Percentiles rank a stretch among this genome's conserved stretches.
phyloP scores from a whole-genome alignment of 108 stramenopile species.

The Poteriospumella lacustris region DNA sequence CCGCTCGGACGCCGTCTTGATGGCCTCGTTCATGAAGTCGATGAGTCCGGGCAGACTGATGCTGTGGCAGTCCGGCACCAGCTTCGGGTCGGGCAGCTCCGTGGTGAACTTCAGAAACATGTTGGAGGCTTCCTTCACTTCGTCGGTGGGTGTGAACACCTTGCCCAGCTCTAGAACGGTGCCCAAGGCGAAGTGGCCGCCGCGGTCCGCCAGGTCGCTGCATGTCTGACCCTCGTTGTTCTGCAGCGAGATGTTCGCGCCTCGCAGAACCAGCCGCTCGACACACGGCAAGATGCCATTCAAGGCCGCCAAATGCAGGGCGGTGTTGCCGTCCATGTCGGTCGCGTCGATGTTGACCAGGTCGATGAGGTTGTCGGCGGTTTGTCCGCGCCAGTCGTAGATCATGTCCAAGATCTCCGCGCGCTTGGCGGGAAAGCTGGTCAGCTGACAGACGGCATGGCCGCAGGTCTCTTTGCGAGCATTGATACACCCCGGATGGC shows the following conservation, averaged over 20 bases:
- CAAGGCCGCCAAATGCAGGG: background rate
- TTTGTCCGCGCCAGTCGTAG: background rate
- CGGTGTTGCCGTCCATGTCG: background rate
- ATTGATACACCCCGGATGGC: background rate
- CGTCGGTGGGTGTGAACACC: background rate
- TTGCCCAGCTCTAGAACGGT: background rate
- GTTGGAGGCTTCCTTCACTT: background rate
- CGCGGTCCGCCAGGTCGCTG: background rate
- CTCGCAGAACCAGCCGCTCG: background rate
- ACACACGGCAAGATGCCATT: background rate
- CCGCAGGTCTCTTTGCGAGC: background rate
- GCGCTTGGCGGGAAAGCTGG: background rate
- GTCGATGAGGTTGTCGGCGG: background rate
- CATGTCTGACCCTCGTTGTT: background rate
- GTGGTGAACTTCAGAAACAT: no score
- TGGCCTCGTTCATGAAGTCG: background rate
- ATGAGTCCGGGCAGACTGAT: background rate
- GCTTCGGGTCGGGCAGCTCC: background rate
- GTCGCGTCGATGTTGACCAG: background rate
- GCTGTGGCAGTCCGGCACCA: background rate
- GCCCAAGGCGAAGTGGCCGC: background rate
- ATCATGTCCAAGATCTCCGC: conserved; percentile 4
- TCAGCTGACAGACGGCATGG: background rate
- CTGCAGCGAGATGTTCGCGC: background rate
- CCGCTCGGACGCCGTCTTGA: background rate